phyloP scores from a whole-genome alignment of 169 alveolate species.

The Babesia bovis region DNA sequence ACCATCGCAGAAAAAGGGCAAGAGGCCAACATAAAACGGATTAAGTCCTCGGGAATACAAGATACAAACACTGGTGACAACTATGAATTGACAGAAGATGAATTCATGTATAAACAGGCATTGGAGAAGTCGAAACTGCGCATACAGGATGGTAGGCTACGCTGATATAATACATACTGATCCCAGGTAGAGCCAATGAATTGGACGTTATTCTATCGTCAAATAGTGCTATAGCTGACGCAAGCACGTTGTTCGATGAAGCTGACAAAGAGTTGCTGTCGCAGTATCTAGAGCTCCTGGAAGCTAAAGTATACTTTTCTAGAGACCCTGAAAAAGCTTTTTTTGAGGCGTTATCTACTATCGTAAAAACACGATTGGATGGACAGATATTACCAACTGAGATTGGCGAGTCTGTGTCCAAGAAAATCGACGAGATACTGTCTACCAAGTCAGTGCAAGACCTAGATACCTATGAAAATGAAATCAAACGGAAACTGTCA shows the following conservation, averaged over 20 bases:
- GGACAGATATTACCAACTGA: slow-evolving; percentile 8
- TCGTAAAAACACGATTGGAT: slow-evolving; percentile 13
- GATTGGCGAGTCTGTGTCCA: slow-evolving; percentile 34
- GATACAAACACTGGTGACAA: too few species aligned
- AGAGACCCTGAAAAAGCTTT: neutral
- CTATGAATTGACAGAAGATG: slow-evolving; percentile 63
- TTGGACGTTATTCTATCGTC: slow-evolving; percentile 33
- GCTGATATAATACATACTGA: neutral
- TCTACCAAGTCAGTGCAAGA: slow-evolving; percentile 49
- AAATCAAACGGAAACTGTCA: slow-evolving; percentile 70
- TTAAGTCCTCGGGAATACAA: too few species aligned
- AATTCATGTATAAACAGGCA: slow-evolving; percentile 69
- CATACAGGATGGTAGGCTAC: slow-evolving; percentile 33
- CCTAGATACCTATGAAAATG: slow-evolving; percentile 68
- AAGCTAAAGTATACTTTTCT: slow-evolving; percentile 40
- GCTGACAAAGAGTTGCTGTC: neutral
- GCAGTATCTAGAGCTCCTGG: slow-evolving; percentile 30
- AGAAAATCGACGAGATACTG: slow-evolving; percentile 51
- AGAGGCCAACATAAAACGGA: too few species aligned
- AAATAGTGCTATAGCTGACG: neutral
- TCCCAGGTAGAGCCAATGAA: slow-evolving; percentile 48
- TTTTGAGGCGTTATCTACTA: slow-evolving; percentile 16
- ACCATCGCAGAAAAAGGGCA: neutral
- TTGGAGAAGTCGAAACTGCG: slow-evolving; percentile 53
- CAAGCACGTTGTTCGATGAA: slow-evolving; percentile 15